These are phyloP conservation scores for Scytalidium lignicola DNA, from an alignment of 2,329 filamentous ascomycete genomes.

Conservation along the genomic window DNA sequence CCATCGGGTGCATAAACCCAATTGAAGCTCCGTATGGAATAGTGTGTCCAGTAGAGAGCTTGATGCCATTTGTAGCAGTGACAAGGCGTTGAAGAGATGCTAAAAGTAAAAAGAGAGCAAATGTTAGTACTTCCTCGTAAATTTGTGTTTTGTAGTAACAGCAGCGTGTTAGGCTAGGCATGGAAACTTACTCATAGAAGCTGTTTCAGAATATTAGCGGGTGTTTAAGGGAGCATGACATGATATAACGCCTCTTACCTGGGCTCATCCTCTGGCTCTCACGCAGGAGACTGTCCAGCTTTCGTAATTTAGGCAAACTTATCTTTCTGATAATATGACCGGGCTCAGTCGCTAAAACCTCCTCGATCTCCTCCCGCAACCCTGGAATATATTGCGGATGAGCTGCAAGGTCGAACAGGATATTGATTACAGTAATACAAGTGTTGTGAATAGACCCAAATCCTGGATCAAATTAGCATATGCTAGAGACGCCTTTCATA, in stretches of 20 bases:
- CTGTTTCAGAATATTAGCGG: no score
- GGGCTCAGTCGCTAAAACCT: slow-evolving; percentile 23
- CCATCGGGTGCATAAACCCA: slow-evolving; percentile 10
- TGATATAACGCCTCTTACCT: no score
- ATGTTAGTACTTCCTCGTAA: no score
- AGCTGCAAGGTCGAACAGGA: slow-evolving; percentile 32
- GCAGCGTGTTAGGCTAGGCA: no score
- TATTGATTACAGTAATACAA: slow-evolving; percentile 32
- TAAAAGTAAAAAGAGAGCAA: no score
- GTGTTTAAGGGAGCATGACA: no score
- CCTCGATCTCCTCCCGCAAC: slow-evolving; percentile 33
- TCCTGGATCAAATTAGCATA: no score
- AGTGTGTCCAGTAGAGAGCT: slow-evolving; percentile 48
- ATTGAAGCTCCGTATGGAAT: slow-evolving; percentile 28
- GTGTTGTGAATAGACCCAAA: no score
- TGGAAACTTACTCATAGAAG: no score
- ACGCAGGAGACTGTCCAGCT: slow-evolving; percentile 36
- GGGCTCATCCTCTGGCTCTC: slow-evolving; percentile 27
- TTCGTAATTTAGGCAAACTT: slow-evolving; percentile 31
- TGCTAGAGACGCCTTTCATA: no score
- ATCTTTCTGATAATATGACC: slow-evolving; percentile 34
- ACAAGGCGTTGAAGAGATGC: neutral
- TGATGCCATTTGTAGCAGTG: slow-evolving; percentile 27
- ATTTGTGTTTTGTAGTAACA: no score
- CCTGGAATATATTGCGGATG: slow-evolving; percentile 33